A percentile compares a stretch with the other conserved stretches of the same genome.
Conservation (phyloP, 768 basidiomycete species). For the Tulasnella calospora region DNA sequence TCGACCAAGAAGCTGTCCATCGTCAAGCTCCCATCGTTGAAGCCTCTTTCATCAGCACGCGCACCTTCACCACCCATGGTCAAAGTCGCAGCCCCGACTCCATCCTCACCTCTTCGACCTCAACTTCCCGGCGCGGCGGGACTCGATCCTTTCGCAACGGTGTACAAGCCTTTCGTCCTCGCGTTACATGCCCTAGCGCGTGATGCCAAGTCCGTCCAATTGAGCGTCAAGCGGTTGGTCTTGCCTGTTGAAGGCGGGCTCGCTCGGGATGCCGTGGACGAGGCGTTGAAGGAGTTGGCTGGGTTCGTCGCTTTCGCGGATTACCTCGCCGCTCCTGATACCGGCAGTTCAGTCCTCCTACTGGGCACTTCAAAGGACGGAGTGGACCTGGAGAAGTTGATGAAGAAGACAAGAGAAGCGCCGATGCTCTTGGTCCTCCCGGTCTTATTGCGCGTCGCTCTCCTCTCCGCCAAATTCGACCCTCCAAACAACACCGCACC, state of each 20-base stretch:
- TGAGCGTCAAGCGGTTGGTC: constrained; percentile 57
- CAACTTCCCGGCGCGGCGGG: not conserved
- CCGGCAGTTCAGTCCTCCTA: constrained; percentile 33
- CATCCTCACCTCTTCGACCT: not conserved
- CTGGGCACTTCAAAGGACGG: constrained; percentile 11
- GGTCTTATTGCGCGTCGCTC: constrained; percentile 46
- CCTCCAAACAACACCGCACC: not conserved
- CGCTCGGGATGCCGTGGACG: constrained; percentile 77
- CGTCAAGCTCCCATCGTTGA: constrained; percentile 29
- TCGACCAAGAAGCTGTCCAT: constrained; percentile 34
- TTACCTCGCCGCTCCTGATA: constrained; percentile 30
- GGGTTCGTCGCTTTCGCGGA: constrained; percentile 57
- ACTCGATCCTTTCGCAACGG: not conserved
- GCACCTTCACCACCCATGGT: constrained; percentile 28
- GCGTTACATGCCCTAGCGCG: constrained; percentile 55
- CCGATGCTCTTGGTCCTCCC: constrained; percentile 73
- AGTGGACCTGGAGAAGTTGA: constrained; percentile 23
- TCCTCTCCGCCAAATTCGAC: not conserved
- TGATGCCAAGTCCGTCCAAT: constrained; percentile 60
- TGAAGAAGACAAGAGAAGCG: constrained; percentile 55
- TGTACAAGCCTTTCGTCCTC: constrained; percentile 39
- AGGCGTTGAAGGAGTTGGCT: constrained; percentile 63
- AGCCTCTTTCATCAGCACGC: not conserved
- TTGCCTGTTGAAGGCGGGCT: constrained; percentile 51
- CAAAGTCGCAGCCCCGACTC: constrained; percentile 26